Evolutionary conservation across 306 rosid genomes (phyloP).

Genomic region (Comarum palustre): DNA sequence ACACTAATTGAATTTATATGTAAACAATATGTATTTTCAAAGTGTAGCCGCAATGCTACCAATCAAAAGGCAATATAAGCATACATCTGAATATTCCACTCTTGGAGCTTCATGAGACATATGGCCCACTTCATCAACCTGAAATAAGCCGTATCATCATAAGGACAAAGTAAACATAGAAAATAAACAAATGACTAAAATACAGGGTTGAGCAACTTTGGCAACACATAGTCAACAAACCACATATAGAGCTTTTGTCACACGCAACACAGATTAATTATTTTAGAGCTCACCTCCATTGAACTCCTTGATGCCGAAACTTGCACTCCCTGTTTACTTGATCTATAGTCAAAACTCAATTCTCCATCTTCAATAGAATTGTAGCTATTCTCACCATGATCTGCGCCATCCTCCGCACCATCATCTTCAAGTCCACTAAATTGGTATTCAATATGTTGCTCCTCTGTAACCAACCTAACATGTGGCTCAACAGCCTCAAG

Average conservation of each 20-base stretch:
- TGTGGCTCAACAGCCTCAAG: slow-evolving; percentile 90
- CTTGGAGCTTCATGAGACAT: slow-evolving; percentile 41
- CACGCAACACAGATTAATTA: slow-evolving; percentile 8
- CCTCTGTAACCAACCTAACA: slow-evolving; percentile 55
- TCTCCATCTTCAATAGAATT: slow-evolving; percentile 49
- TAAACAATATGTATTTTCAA: slow-evolving; percentile 3
- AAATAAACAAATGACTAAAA: not conserved
- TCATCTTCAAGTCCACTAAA: slow-evolving; percentile 74
- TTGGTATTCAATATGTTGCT: slow-evolving; percentile 78
- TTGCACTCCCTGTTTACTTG: slow-evolving; percentile 52
- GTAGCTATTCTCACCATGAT: slow-evolving; percentile 36
- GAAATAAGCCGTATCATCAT: slow-evolving; percentile 22
- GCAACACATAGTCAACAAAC: not conserved
- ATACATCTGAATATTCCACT: slow-evolving; percentile 54
- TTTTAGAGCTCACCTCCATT: slow-evolving; percentile 48
- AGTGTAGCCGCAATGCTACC: slow-evolving; percentile 16
- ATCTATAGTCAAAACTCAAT: slow-evolving; percentile 66
- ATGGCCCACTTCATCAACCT: slow-evolving; percentile 58
- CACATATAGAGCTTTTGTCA: slow-evolving; percentile 4
- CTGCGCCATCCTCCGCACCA: slow-evolving; percentile 49
- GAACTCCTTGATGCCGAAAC: slow-evolving; percentile 54
- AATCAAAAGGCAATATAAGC: slow-evolving; percentile 24
- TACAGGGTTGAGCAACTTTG: not conserved
- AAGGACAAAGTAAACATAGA: not conserved
- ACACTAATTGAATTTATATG: not conserved